These are phyloP conservation scores for Penicillium ucsense DNA, from an alignment of 495 filamentous ascomycete genomes.

Conservation along the genomic window DNA sequence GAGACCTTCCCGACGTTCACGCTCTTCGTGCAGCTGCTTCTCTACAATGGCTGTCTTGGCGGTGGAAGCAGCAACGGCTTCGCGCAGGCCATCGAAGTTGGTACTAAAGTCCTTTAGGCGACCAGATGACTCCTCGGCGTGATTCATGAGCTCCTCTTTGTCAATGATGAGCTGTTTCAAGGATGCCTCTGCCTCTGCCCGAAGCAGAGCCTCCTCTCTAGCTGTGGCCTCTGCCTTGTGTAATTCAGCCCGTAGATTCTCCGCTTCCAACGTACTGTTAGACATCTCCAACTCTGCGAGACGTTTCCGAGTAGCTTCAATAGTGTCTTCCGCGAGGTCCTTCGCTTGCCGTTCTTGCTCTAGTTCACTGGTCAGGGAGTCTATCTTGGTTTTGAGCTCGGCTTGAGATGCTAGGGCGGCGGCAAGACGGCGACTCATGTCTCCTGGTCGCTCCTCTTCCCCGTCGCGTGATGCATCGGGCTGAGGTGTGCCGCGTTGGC, in stretches of 20 bases:
- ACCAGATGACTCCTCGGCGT: slow-evolving; percentile 54
- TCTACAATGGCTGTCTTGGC: slow-evolving; percentile 69
- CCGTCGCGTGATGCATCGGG: slow-evolving; percentile 51
- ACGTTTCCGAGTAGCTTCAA: slow-evolving; percentile 70
- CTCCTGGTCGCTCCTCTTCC: slow-evolving; percentile 58
- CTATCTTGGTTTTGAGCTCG: slow-evolving; percentile 61
- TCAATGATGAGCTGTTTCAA: slow-evolving; percentile 69
- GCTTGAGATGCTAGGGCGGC: slow-evolving; percentile 65
- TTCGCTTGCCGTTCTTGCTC: slow-evolving; percentile 70
- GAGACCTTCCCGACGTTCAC: slow-evolving; percentile 61
- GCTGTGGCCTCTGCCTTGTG: slow-evolving; percentile 64
- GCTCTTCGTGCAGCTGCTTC: slow-evolving; percentile 76
- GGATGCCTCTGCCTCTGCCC: slow-evolving; percentile 64
- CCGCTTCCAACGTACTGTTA: slow-evolving; percentile 69
- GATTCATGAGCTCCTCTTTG: slow-evolving; percentile 68
- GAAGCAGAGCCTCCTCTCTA: slow-evolving; percentile 66
- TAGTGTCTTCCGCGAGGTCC: slow-evolving; percentile 79
- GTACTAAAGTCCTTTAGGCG: slow-evolving; percentile 61
- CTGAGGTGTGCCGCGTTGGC: slow-evolving; percentile 59
- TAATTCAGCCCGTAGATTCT: slow-evolving; percentile 74
- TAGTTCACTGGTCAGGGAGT: slow-evolving; percentile 57
- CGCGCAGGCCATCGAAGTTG: slow-evolving; percentile 64
- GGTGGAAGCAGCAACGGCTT: slow-evolving; percentile 67
- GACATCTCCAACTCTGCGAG: slow-evolving; percentile 81
- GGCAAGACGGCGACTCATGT: slow-evolving; percentile 76